phyloP scores from a whole-genome alignment of 495 filamentous ascomycete species.

The Podospora pseudocomata region DNA sequence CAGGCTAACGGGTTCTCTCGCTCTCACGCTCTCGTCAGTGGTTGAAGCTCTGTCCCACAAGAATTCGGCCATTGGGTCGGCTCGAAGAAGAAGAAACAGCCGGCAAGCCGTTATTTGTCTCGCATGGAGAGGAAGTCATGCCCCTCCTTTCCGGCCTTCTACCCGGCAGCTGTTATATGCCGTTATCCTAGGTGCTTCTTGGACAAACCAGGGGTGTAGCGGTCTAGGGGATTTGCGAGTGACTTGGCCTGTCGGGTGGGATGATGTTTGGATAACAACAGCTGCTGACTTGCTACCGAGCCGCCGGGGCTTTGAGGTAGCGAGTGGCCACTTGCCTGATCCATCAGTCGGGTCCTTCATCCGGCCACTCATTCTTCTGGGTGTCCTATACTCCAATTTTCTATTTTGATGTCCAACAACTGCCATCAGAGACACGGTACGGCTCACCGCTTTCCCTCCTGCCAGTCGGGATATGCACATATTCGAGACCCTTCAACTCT shows the following conservation, averaged over 20 bases:
- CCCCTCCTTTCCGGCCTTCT: conserved; percentile 24
- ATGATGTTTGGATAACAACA: neutral
- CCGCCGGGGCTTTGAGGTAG: too few species aligned
- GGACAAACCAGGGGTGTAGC: neutral
- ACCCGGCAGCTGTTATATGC: conserved; percentile 11
- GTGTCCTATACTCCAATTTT: too few species aligned
- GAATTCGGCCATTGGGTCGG: neutral
- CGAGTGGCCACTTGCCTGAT: neutral
- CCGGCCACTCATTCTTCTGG: neutral
- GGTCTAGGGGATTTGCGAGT: conserved; percentile 7
- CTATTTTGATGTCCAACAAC: too few species aligned
- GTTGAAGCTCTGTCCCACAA: neutral
- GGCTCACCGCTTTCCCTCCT: neutral
- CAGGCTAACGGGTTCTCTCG: neutral
- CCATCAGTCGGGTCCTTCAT: neutral
- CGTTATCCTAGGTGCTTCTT: conserved; percentile 6
- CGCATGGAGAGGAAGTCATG: conserved; percentile 26
- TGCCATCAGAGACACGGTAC: too few species aligned
- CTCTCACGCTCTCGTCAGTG: neutral
- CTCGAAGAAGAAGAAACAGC: neutral
- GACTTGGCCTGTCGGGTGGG: conserved; percentile 1
- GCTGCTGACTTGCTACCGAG: neutral
- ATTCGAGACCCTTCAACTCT: neutral
- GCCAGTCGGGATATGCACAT: neutral
- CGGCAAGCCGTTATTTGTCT: neutral